phyloP scores from a whole-genome alignment of 345 rosid genomes.

The Citrus medica region DNA sequence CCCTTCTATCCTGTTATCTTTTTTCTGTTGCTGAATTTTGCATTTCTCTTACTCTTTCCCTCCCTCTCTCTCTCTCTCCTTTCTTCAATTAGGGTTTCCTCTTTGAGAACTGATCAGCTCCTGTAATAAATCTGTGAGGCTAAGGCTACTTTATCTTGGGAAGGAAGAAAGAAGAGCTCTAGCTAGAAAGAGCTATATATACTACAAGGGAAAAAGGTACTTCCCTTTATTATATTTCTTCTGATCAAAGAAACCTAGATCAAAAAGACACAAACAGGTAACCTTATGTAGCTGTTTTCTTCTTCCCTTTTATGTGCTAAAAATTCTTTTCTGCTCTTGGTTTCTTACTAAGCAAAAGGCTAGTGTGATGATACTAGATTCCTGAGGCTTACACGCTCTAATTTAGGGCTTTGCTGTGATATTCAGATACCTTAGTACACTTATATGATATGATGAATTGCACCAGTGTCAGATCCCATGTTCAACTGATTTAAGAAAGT shows the following conservation, averaged over 20 bases:
- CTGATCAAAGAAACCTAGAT: slow-evolving; percentile 37
- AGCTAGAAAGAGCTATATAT: slow-evolving; percentile 18
- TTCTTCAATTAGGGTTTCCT: slow-evolving; percentile 43
- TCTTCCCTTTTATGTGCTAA: slow-evolving; percentile 11
- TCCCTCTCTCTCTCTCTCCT: neutral
- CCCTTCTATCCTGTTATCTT: slow-evolving; percentile 16
- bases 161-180: slow-evolving; percentile 27
- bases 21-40: slow-evolving; percentile 16
- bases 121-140: slow-evolving; percentile 18
- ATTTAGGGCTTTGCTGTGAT: slow-evolving; percentile 36
- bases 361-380: slow-evolving; percentile 26
- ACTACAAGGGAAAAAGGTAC: slow-evolving; percentile 26
- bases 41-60: slow-evolving; percentile 2
- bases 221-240: slow-evolving; percentile 25
- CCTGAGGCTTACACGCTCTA: slow-evolving; percentile 27
- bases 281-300: slow-evolving; percentile 19
- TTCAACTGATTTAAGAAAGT: slow-evolving; percentile 16
- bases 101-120: slow-evolving; percentile 15
- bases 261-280: slow-evolving; percentile 18
- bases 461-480: slow-evolving; percentile 33
- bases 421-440: slow-evolving; percentile 7
- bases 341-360: slow-evolving; percentile 29
- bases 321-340: slow-evolving; percentile 16
- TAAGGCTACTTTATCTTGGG: slow-evolving; percentile 28
- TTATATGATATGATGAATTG: slow-evolving; percentile 16